Evolutionary conservation across 73 alveolate species (phyloP).

Genomic region (Breviolum minutum): DNA sequence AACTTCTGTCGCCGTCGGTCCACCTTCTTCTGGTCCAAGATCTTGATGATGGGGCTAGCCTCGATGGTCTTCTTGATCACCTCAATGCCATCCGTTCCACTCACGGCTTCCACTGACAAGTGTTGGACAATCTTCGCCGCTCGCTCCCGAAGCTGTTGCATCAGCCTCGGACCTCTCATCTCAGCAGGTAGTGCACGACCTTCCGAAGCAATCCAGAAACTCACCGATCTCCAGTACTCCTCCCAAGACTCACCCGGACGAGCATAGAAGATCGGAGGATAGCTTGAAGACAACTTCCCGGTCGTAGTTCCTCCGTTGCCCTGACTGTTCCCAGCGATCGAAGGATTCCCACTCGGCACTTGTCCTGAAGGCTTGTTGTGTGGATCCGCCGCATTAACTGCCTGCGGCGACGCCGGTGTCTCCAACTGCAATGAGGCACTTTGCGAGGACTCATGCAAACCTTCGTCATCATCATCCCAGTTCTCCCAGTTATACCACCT

Average conservation of each 20-base stretch:
- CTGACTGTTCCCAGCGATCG: too few species aligned
- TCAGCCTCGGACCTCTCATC: background rate
- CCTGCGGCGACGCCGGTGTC: too few species aligned
- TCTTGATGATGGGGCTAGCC: background rate
- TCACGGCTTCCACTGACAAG: background rate
- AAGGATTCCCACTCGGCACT: too few species aligned
- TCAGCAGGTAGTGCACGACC: background rate
- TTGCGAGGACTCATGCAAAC: background rate
- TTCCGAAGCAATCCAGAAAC: conserved; percentile 35
- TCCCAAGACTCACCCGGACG: conserved; percentile 19
- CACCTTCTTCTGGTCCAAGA: conserved; percentile 63
- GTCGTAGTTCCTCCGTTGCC: too few species aligned
- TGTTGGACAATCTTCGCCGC: conserved; percentile 35
- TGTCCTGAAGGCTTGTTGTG: too few species aligned
- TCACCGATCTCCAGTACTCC: conserved; percentile 27
- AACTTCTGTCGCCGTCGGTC: conserved; percentile 26
- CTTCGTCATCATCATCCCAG: too few species aligned
- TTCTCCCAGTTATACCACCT: too few species aligned
- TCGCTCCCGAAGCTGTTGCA: conserved; percentile 40
- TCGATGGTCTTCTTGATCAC: background rate
- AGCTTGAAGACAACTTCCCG: background rate
- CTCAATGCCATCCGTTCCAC: background rate
- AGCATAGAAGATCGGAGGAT: background rate
- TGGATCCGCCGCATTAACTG: too few species aligned
- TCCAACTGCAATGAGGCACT: too few species aligned